Base-by-base conservation (phyloP, 352 stramenopile genomes). In the Globisporangium polare region DNA sequence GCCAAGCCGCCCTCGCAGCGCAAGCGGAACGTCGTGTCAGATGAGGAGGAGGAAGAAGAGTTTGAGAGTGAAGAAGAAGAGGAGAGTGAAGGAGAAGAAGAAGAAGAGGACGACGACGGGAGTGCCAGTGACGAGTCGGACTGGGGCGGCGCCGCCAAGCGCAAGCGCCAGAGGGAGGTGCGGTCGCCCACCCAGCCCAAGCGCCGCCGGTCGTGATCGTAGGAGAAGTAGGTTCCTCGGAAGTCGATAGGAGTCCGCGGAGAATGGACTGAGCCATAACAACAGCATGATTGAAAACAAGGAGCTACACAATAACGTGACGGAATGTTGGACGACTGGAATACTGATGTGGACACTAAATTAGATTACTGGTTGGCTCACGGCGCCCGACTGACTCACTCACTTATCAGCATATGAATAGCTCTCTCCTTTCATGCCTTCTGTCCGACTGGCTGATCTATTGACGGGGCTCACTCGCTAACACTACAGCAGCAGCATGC, bases 11-110 rank as follows among this genome's bases (percentile, higher is more conserved):
- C 15, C 12, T 43, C 5, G 18, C 17, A 26, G 39, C 26, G 18
- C 15, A 10, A 18, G 39, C 26, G 54, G 4, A 50, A 29, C 22
- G 68, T 54, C 26, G 62, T 77, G 12, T 83, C 72, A 17, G 71
- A 88, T 10, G 75, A 83, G 1, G 80, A 73, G n/a, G 70, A 82
- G 12, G 78, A 83, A 54, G 76, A 78, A 50, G 57, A 58, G 27
- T 82, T 71, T 13, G 75, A 72, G 41, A 79, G 66, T 5, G 82
- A 90, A 0, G 79, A 88, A 1, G 80, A 88, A 8, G 73, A 83
- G 1, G 69, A 82, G 8, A 68, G 76, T 5, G 67, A 67, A 5
- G 65, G 73, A 2, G 69, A 75, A 15, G 65, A 75, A 0, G 69
- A 72, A 0, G 60, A 74, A 1, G 60, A 70, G 0, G 60, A 68